phyloP scores from a whole-genome alignment of 176 grass and related monocot genomes.

The Carex pumila region DNA sequence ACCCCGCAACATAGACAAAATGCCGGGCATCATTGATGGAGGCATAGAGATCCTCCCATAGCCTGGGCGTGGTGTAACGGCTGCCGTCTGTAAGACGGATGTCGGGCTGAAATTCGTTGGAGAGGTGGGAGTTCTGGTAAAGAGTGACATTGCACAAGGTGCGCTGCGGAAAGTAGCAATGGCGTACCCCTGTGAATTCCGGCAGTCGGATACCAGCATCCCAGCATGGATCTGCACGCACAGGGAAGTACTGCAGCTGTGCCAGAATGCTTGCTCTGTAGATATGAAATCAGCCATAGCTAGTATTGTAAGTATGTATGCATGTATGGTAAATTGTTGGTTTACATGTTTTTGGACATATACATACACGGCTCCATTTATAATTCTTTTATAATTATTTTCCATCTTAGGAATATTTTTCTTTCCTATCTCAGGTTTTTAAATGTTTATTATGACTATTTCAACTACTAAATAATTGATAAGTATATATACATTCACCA shows the following conservation, averaged over 20 bases:
- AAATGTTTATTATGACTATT: no score
- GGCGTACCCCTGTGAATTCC: slow-evolving; percentile 26
- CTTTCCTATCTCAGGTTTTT: no score
- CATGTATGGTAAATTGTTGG: not conserved
- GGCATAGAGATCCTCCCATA: slow-evolving; percentile 67
- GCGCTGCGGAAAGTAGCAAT: slow-evolving; percentile 50
- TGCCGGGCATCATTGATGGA: slow-evolving; percentile 55
- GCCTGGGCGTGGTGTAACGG: slow-evolving; percentile 32
- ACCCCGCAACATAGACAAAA: slow-evolving; percentile 70
- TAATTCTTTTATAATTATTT: no score
- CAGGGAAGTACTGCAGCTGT: slow-evolving; percentile 28
- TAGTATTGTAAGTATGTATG: not conserved
- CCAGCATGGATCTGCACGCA: slow-evolving; percentile 47
- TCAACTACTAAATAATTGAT: no score
- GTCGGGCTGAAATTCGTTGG: slow-evolving; percentile 36
- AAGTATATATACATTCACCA: no score
- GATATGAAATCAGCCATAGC: not conserved
- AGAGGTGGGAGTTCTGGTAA: slow-evolving; percentile 74
- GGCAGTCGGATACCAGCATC: slow-evolving; percentile 35
- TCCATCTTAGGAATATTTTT: no score
- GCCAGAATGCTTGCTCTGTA: slow-evolving; percentile 37
- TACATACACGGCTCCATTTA: not conserved
- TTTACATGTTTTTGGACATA: not conserved
- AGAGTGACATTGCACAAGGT: slow-evolving; percentile 47
- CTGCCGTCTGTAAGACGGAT: slow-evolving; percentile 27